phyloP scores from a whole-genome alignment of 768 basidiomycete species.

The Boletus vermiculosoides region DNA sequence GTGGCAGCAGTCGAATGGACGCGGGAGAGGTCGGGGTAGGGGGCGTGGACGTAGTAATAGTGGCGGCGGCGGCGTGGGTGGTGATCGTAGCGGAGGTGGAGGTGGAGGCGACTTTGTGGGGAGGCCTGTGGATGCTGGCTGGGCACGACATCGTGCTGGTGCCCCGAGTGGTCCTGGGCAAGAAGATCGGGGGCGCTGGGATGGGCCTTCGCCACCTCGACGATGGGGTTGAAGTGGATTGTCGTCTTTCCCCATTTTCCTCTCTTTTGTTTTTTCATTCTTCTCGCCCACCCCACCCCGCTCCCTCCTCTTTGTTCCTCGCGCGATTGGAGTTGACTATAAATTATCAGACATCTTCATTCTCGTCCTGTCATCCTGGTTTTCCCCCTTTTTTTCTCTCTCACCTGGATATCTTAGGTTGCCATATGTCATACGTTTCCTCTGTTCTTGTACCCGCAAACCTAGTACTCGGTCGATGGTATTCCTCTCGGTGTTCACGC shows the following conservation, averaged over 20 bases:
- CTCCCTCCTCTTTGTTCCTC: background rate
- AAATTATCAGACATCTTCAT: conserved; percentile 30
- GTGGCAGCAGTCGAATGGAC: conserved; percentile 30
- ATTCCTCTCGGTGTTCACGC: background rate
- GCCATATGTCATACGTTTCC: background rate
- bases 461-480: conserved; percentile 2
- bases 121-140: conserved; percentile 45
- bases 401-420: conserved; percentile 8
- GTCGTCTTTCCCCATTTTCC: background rate
- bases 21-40: conserved; percentile 34
- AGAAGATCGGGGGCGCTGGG: conserved; percentile 29
- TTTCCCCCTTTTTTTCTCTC: background rate
- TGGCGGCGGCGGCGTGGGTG: background rate
- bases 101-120: conserved; percentile 30
- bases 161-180: conserved; percentile 18
- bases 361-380: background rate
- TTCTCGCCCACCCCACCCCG: background rate
- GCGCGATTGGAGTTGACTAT: conserved; percentile 7
- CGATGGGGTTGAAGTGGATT: conserved; percentile 19
- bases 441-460: conserved; percentile 20
- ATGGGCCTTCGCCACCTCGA: conserved; percentile 27
- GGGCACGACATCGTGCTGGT: conserved; percentile 32
- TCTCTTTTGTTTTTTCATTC: background rate
- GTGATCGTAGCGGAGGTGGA: background rate
- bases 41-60: conserved; percentile 24